Evolutionary conservation across 2,329 filamentous ascomycete genomes (phyloP), one percentile per base, ranked within the genome.

Genomic region (Diplodia intermedia): DNA sequence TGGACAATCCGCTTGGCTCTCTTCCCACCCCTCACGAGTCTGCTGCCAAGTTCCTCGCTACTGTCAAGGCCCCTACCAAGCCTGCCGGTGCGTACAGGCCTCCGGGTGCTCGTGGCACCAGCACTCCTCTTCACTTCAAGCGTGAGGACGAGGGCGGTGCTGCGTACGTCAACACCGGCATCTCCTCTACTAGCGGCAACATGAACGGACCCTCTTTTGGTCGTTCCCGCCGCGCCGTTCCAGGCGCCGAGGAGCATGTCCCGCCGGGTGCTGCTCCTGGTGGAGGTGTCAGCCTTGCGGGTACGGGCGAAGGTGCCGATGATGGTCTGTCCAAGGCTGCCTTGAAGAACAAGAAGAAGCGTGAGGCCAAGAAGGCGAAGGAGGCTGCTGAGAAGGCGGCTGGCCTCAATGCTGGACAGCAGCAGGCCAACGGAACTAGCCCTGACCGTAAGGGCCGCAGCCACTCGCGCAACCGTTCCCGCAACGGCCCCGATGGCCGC

Each of bases 291-390:
- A 87, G 86, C 70, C 85, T 91, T 55, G 88, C 89, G 31, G 86
- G 86, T 5, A 88, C 90, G 15, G 86, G 82, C 71, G 79, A 90
- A 80, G 82, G 89, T 53, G 86, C 78, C 54, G 91, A 93, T 69
- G 89, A 86, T 73, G 60, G 60, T 11, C 79, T 95, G 70, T 94
- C 91, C 70, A 96, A 95, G 82, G 88, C 91, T 66, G 93, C 91
- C 14, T 83, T 92, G 73, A 97, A 97, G 86, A 97, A 97, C 82
- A 98, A 98, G 88, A 98, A 98, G 88, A 98, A 98, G 87, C 88
- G 95, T 55, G 90, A 92, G 73, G 92, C 92, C 72, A 97, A 96
- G 86, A 98, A 97, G 82, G 87, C 88, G 63, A 95, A 94, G 77
- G 93, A 95, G 56, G 86, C 84, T 6, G 91, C 92, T 20, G 88